phyloP scores from a whole-genome alignment of 2,329 filamentous ascomycete species.

The Chaetomiaceae sp. region DNA sequence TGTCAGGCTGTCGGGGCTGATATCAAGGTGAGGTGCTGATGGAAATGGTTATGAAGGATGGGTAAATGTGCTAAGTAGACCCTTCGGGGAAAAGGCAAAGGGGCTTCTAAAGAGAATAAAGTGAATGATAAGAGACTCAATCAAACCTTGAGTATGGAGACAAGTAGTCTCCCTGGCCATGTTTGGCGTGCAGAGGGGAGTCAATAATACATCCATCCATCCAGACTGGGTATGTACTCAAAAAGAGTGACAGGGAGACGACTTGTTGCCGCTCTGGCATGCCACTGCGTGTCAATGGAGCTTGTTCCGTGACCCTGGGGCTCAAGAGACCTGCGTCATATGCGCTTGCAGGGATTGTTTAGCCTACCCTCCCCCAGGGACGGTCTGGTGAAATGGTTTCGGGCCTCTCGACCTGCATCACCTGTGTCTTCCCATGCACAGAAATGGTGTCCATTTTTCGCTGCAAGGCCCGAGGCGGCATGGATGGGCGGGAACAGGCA shows the following conservation, averaged over 20 bases:
- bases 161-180: constrained; percentile 25
- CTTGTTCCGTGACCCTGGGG: constrained; percentile 29
- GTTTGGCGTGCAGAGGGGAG: constrained; percentile 29
- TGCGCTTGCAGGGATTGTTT: constrained; percentile 29
- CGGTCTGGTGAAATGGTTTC: constrained; percentile 24
- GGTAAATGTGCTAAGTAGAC: not conserved
- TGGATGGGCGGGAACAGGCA: constrained; percentile 19
- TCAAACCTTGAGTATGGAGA: constrained; percentile 21
- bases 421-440: not conserved
- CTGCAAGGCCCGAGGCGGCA: constrained; percentile 26
- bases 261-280: constrained; percentile 31
- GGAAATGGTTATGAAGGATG: not conserved
- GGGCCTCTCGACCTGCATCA: constrained; percentile 20
- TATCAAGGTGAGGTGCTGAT: constrained; percentile 5
- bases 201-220: constrained; percentile 21
- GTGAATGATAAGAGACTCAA: too few relatives aligned
- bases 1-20: not conserved
- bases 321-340: constrained; percentile 32
- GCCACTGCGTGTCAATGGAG: constrained; percentile 29
- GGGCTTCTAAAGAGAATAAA: constrained; percentile 5
- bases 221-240: not conserved
- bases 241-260: constrained; percentile 19
- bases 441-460: constrained; percentile 1
- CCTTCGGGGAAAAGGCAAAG: not conserved
- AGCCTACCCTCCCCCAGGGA: constrained; percentile 23